phyloP scores from a whole-genome alignment of 2,329 filamentous ascomycete species.

The Exophiala sp. region DNA sequence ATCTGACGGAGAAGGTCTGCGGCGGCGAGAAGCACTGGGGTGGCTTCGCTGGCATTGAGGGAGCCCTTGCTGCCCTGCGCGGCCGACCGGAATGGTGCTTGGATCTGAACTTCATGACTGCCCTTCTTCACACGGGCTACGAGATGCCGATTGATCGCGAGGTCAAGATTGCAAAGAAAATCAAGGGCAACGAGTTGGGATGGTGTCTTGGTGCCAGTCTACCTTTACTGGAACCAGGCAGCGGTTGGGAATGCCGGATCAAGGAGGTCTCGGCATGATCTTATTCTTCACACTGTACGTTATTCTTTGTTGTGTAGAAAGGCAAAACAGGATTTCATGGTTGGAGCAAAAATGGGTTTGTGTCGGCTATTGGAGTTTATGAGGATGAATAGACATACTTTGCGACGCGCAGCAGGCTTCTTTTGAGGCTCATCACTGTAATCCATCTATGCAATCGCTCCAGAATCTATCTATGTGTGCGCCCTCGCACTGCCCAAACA shows the following conservation, averaged over 20 bases:
- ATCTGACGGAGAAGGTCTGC: constrained; percentile 81
- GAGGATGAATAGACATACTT: not conserved
- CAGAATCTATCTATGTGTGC: not conserved
- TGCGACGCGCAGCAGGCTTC: too few relatives aligned
- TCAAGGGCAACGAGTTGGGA: constrained; percentile 91
- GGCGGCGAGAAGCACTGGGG: constrained; percentile 74
- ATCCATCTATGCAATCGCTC: not conserved
- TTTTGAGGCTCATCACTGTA: too few relatives aligned
- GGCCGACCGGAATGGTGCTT: constrained; percentile 87
- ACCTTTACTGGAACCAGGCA: constrained; percentile 74
- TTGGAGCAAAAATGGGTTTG: not conserved
- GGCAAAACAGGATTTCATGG: not conserved
- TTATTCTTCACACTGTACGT: not conserved
- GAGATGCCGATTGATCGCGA: constrained; percentile 97
- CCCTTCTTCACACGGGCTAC: constrained; percentile 88
- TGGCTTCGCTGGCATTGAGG: constrained; percentile 71
- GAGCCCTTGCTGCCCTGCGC: constrained; percentile 73
- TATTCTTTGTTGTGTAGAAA: too few relatives aligned
- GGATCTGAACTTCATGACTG: constrained; percentile 95
- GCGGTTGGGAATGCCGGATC: constrained; percentile 87
- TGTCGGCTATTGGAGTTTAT: not conserved
- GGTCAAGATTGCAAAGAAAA: constrained; percentile 98
- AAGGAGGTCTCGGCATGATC: constrained; percentile 58
- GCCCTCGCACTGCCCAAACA: not conserved
- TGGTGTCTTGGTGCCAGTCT: constrained; percentile 97